Evolutionary conservation across 495 filamentous ascomycete genomes (phyloP).

Genomic region (Penicillium salamii): DNA sequence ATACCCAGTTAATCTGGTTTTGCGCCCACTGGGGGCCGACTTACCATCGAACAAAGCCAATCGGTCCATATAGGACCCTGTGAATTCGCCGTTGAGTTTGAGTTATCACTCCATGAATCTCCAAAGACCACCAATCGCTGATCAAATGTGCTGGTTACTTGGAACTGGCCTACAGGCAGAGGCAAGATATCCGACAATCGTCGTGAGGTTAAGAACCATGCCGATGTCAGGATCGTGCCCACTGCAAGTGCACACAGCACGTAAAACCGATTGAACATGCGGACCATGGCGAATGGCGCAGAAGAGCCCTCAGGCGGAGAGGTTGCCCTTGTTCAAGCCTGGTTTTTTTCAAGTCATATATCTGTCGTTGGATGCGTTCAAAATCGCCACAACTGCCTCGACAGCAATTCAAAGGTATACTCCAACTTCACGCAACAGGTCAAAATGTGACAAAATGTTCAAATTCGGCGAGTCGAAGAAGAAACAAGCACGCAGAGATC

Average conservation of each 20-base stretch:
- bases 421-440: neutral
- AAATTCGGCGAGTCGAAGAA: neutral
- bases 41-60: constrained; percentile 44
- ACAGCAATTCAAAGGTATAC: neutral
- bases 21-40: neutral
- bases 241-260: constrained; percentile 30
- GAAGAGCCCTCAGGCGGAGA: neutral
- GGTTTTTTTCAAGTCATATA: neutral
- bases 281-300: constrained; percentile 15
- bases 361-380: neutral
- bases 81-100: constrained; percentile 34
- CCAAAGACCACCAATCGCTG: constrained; percentile 46
- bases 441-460: neutral
- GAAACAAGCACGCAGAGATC: neutral
- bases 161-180: constrained; percentile 17
- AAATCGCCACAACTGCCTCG: neutral
- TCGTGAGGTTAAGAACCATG: constrained; percentile 32
- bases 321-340: neutral
- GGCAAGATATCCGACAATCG: constrained; percentile 25
- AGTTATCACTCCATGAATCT: constrained; percentile 50
- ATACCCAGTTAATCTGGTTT: neutral
- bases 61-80: constrained; percentile 45
- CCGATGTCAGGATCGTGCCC: constrained; percentile 32
- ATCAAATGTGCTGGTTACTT: constrained; percentile 23
- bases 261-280: constrained; percentile 35